phyloP scores from a whole-genome alignment of 805 yeast genomes.

The Hanseniaspora meyeri region DNA sequence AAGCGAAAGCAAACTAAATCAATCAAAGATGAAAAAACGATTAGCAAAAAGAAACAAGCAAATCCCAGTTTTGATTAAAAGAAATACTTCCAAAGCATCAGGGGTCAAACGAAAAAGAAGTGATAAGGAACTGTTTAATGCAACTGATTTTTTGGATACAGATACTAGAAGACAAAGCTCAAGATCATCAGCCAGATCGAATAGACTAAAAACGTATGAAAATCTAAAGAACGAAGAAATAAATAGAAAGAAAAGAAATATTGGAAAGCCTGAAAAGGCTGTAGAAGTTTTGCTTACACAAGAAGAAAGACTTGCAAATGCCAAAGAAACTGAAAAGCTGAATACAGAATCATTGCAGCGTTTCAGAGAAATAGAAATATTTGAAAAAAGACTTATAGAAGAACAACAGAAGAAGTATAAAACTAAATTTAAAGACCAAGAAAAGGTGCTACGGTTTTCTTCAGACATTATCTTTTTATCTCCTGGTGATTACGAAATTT shows the following conservation, averaged over 20 bases:
- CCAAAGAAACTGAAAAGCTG: conserved; percentile 68
- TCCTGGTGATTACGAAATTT: conserved; percentile 28
- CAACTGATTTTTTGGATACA: conserved; percentile 39
- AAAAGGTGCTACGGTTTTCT: conserved; percentile 17
- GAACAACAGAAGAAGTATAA: conserved; percentile 58
- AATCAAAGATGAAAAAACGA: neutral
- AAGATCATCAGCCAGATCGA: conserved; percentile 64
- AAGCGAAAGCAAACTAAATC: conserved; percentile 14
- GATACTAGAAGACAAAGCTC: conserved; percentile 57
- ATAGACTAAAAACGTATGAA: conserved; percentile 63
- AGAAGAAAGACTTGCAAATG: conserved; percentile 50
- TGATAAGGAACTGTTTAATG: conserved; percentile 28
- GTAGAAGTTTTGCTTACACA: conserved; percentile 34
- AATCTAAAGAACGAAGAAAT: conserved; percentile 58
- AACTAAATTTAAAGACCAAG: conserved; percentile 42
- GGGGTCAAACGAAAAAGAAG: conserved; percentile 17
- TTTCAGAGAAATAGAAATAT: conserved; percentile 75
- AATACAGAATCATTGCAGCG: conserved; percentile 61
- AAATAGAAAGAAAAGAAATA: conserved; percentile 28
- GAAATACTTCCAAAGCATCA: conserved; percentile 23
- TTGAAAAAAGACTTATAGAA: conserved; percentile 64
- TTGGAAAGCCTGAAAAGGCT: conserved; percentile 19
- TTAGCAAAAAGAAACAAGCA: conserved; percentile 23
- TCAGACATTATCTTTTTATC: neutral
- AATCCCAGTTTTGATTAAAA: conserved; percentile 24